Evolutionary conservation across 2,329 filamentous ascomycete genomes (phyloP), one percentile per base, ranked within the genome.

Genomic region (Sclerotinia nivalis): DNA sequence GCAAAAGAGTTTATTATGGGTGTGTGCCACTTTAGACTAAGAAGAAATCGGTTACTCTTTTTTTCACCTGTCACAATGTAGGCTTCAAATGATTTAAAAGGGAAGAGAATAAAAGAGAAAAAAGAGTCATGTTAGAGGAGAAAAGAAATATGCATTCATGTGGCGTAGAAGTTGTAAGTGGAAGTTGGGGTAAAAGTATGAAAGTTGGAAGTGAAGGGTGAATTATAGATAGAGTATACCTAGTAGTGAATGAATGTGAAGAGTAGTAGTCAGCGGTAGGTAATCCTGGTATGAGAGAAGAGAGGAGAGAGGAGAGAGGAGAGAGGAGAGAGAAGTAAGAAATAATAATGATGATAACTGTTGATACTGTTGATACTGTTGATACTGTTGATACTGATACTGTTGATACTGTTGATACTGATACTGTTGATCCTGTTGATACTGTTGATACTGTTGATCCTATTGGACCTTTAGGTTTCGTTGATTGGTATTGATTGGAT

Each of bases 31-130:
- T 31, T 47, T 54, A 65, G 61, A 47, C 61, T 28, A 65, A 47
- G 20, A 47, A 61, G 25, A 59, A 40, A 59, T 67, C 43, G 65
- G 65, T 50, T 58, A 59, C 54, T 8, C 31, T 58, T 22, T n/a
- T 37, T n/a, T 31, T 59, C 43, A 67, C 65, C 54, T 50, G 43
- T 67, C 43, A 67, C 54, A 49, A 31, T 59, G 7, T 25, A 49
- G 54, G 37, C 40, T 65, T 49, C 31, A 52, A 8, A 28, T 28
- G 12, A 59, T 34, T 31, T 31, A 13, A 34, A 9, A 4, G 3
- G 9, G 13, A 37, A 18, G 43, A 52, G 6, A 13, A 34, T 31
- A 22, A n/a, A 10, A 18, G 18, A 64, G 28, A 22, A 10, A 34
- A 22, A 8, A 45, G 7, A 34, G 18, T 7, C 2, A 15, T 12